A percentile compares a stretch with the other conserved stretches of the same genome.
phyloP scores from a whole-genome alignment of 495 filamentous ascomycete species.

The Penicillium canariense region DNA sequence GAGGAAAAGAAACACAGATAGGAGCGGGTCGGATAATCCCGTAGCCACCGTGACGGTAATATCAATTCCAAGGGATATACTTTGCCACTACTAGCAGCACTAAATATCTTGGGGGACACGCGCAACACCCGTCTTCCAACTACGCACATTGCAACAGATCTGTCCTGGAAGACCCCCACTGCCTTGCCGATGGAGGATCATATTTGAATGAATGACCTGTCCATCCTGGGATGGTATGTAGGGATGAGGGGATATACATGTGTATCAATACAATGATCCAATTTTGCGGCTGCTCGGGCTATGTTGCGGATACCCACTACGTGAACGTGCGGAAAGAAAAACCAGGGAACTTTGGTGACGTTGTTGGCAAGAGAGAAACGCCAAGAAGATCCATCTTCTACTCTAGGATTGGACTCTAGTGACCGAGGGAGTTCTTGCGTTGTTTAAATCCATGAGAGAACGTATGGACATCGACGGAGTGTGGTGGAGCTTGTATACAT shows the following conservation, averaged over 20 bases:
- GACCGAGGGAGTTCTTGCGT: no score
- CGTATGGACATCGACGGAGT: no score
- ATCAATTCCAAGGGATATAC: not conserved
- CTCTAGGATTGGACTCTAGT: conserved; percentile 22
- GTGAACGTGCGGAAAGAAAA: conserved; percentile 36
- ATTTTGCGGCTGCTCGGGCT: not conserved
- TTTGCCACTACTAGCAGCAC: not conserved
- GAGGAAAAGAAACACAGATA: no score
- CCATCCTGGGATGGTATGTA: conserved; percentile 14
- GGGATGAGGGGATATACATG: conserved; percentile 33
- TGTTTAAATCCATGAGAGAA: no score
- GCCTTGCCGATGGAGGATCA: conserved; percentile 58
- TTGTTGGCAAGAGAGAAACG: conserved; percentile 32
- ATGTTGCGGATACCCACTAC: not conserved
- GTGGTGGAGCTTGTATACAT: no score
- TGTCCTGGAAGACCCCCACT: conserved; percentile 11
- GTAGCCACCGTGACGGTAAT: no score
- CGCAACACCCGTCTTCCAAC: not conserved
- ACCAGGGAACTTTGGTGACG: conserved; percentile 32
- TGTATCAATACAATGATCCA: conserved; percentile 39
- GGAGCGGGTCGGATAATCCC: no score
- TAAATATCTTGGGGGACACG: not conserved
- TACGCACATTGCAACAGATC: not conserved
- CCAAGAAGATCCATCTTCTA: conserved; percentile 29
- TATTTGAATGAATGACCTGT: conserved; percentile 54